These are phyloP conservation scores for Sanghuangporus baumii DNA, from an alignment of 1,284 basidiomycete genomes.

Conservation along the genomic window DNA sequence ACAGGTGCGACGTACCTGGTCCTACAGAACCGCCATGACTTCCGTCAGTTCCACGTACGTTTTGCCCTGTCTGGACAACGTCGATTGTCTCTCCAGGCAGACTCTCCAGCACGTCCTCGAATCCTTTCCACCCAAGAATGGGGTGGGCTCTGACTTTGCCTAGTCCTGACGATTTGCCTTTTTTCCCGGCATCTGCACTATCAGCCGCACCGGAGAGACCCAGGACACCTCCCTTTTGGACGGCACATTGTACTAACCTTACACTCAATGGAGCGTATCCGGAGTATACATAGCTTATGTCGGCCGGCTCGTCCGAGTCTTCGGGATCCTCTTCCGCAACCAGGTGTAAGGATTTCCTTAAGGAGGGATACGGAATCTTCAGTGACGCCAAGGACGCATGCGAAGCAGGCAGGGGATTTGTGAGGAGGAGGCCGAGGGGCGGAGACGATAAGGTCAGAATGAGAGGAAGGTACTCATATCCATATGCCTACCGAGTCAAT, in stretches of 20 bases:
- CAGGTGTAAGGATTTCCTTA: constrained; percentile 85
- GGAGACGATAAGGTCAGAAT: constrained; percentile 76
- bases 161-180: constrained; percentile 29
- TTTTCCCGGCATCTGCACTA: constrained; percentile 35
- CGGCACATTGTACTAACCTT: constrained; percentile 88
- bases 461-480: constrained; percentile 84
- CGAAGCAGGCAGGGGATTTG: constrained; percentile 54
- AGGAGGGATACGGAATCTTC: constrained; percentile 64
- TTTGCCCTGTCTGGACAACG: constrained; percentile 50
- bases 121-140: constrained; percentile 93
- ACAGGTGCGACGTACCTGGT: constrained; percentile 35
- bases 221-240: constrained; percentile 84
- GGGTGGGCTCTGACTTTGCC: constrained; percentile 76
- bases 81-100: constrained; percentile 89
- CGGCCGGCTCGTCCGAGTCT: constrained; percentile 74
- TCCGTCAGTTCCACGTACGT: constrained; percentile 27
- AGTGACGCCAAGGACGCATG: constrained; percentile 35
- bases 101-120: constrained; percentile 81
- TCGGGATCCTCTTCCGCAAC: constrained; percentile 83
- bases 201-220: constrained; percentile 55
- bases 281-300: constrained; percentile 94
- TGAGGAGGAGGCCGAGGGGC: constrained; percentile 60
- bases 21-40: constrained; percentile 31
- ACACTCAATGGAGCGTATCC: constrained; percentile 94
- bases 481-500: constrained; percentile 66